These are phyloP conservation scores for Aureobasidium sp. DNA, from an alignment of 2,329 filamentous ascomycete genomes.

Conservation along the genomic window DNA sequence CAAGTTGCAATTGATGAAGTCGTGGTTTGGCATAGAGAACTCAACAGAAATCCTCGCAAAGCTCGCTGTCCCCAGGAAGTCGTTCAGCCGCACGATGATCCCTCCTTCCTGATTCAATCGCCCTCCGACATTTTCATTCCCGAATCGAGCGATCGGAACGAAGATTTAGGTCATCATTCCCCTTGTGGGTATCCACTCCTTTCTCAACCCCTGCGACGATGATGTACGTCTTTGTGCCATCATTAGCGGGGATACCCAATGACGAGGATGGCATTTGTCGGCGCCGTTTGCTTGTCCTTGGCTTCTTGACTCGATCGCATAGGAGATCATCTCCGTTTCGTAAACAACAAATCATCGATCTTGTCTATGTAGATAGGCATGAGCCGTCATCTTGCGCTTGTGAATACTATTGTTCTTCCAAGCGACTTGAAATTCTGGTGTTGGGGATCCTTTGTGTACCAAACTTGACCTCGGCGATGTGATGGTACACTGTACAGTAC, in stretches of 20 bases:
- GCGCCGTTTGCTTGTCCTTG: neutral
- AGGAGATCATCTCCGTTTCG: neutral
- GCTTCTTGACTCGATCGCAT: neutral
- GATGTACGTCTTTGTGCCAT: neutral
- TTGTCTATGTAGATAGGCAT: neutral
- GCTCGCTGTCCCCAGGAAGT: neutral
- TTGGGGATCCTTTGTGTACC: neutral
- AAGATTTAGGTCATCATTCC: neutral
- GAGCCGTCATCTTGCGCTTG: neutral
- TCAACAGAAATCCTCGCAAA: neutral
- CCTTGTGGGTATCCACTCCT: neutral
- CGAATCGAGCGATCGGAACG: neutral
- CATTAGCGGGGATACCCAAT: neutral
- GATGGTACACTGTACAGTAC: neutral
- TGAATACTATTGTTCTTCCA: neutral
- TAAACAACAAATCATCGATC: neutral
- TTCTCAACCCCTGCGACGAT: neutral
- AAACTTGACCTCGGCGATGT: neutral
- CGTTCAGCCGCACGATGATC: constrained; percentile 8
- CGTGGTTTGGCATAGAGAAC: neutral
- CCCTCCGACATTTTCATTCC: neutral
- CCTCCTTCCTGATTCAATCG: neutral
- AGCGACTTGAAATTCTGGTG: neutral
- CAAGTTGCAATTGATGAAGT: neutral
- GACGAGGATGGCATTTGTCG: neutral